Conservation (phyloP, 345 rosid species). For the Lepidium aucheri region DNA sequence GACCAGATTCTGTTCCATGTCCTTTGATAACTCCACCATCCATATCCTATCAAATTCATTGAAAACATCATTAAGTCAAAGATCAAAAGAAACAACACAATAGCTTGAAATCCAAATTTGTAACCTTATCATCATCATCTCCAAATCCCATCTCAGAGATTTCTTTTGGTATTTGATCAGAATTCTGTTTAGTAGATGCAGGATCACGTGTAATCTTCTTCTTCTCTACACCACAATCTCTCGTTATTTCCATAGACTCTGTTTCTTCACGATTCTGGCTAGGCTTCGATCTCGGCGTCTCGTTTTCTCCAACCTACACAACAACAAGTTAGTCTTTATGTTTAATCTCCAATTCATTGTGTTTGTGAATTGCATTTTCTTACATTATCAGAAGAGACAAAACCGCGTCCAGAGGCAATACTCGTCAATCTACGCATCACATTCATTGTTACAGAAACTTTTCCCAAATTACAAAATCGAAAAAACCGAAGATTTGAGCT, state of each 20-base stretch:
- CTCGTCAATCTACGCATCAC: constrained; percentile 94
- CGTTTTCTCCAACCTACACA: constrained; percentile 55
- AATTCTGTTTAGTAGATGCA: constrained; percentile 23
- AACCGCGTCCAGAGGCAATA: constrained; percentile 91
- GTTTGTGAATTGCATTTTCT: not conserved
- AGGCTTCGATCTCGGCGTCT: constrained; percentile 59
- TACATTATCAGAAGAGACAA: constrained; percentile 78
- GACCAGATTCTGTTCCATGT: constrained; percentile 86
- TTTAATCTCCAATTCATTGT: too few species aligned
- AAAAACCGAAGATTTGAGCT: not conserved
- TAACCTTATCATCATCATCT: constrained; percentile 58
- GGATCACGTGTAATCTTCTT: constrained; percentile 28
- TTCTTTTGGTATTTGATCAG: constrained; percentile 51
- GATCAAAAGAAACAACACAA: not conserved
- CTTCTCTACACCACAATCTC: constrained; percentile 35
- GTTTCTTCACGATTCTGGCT: constrained; percentile 41
- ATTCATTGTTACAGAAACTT: constrained; percentile 45
- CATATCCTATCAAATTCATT: constrained; percentile 12
- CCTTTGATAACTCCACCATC: constrained; percentile 28
- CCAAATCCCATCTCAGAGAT: constrained; percentile 43
- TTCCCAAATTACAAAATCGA: not conserved
- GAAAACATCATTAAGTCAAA: not conserved
- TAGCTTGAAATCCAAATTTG: not conserved
- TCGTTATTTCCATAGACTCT: constrained; percentile 24
- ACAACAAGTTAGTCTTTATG: too few species aligned